phyloP scores from a whole-genome alignment of 768 basidiomycete species.

The Mycena sanguinolenta region DNA sequence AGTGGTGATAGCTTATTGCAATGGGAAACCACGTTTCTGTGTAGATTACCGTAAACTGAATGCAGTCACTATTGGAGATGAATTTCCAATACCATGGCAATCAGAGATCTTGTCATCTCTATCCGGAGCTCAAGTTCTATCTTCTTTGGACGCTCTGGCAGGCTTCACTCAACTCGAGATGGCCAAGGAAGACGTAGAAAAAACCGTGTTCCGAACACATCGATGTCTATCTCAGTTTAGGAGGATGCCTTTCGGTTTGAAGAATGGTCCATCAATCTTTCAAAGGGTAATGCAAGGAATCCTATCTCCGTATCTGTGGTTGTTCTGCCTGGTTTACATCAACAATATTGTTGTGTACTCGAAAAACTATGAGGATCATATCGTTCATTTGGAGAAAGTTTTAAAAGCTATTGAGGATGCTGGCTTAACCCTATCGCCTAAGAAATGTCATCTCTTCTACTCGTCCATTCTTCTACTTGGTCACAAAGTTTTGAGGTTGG shows the following conservation, averaged over 20 bases:
- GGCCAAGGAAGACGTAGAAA: neutral
- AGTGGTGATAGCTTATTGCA: neutral
- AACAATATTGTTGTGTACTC: too few relatives aligned
- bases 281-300: too few relatives aligned
- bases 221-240: neutral
- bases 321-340: too few relatives aligned
- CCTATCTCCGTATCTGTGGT: too few relatives aligned
- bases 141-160: neutral
- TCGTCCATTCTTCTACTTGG: too few relatives aligned
- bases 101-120: neutral
- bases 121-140: neutral
- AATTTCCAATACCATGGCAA: neutral
- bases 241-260: neutral
- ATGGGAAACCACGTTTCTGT: neutral
- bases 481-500: too few relatives aligned
- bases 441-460: too few relatives aligned
- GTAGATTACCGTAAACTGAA: neutral
- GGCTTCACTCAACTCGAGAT: neutral
- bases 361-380: too few relatives aligned
- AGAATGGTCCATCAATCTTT: too few relatives aligned
- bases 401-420: too few relatives aligned
- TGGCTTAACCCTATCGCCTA: too few relatives aligned
- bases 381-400: too few relatives aligned
- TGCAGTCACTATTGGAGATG: neutral
- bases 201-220: neutral